Conservation (phyloP, 176 grass and related monocot genomes). For the Raddia guianensis region DNA sequence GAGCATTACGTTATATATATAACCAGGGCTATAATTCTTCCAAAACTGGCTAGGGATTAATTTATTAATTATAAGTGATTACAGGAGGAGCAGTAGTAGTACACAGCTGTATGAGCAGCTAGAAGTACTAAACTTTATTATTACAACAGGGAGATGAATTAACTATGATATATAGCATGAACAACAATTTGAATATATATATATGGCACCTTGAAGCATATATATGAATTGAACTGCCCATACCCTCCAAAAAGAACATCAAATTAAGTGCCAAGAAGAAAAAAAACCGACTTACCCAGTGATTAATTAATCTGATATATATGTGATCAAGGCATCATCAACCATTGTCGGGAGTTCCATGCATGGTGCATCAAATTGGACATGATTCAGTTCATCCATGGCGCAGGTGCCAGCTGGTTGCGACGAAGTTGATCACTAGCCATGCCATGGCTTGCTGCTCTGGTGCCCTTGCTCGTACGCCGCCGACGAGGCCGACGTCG, state of each 20-base stretch:
- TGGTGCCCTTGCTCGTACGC: conserved; percentile 67
- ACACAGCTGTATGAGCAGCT: neutral
- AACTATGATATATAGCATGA: conserved; percentile 47
- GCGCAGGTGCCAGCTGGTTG: neutral
- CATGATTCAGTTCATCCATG: neutral
- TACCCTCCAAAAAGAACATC: conserved; percentile 39
- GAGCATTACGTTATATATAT: neutral
- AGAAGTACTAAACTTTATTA: neutral
- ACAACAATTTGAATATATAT: conserved; percentile 33
- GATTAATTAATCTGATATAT: conserved; percentile 1
- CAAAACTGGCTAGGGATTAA: neutral
- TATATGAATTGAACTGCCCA: conserved; percentile 42
- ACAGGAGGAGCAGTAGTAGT: neutral
- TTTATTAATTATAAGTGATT: neutral
- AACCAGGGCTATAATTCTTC: neutral
- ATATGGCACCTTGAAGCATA: conserved; percentile 30
- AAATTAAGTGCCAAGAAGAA: conserved; percentile 37
- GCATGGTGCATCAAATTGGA: conserved; percentile 3
- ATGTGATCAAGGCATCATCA: neutral
- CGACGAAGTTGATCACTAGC: neutral
- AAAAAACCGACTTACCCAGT: conserved; percentile 42
- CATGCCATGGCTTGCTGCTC: conserved; percentile 69
- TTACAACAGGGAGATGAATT: conserved; percentile 28
- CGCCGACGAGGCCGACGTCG: conserved; percentile 41
- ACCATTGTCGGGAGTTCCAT: neutral